phyloP scores from a whole-genome alignment of 345 rosid genomes.

The Murraya paniculata region DNA sequence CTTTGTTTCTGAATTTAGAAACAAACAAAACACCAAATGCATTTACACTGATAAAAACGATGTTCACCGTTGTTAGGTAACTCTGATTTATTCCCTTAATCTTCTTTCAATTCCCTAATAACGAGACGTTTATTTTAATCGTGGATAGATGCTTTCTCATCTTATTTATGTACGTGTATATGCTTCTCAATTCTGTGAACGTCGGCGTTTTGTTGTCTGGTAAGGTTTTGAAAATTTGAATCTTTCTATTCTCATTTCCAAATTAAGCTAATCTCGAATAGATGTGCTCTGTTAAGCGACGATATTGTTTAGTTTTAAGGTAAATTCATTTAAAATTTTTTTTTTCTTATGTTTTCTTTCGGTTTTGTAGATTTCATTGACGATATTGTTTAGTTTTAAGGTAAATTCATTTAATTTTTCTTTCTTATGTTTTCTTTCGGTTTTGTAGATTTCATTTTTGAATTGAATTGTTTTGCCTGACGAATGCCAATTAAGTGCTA shows the following conservation, averaged over 20 bases:
- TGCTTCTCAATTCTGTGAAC: background rate
- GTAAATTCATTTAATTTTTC: background rate
- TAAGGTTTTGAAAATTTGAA: background rate
- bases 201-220: background rate
- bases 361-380: background rate
- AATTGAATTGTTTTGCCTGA: background rate
- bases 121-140: background rate
- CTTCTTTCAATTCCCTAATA: background rate
- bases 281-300: background rate
- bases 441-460: background rate
- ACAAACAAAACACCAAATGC: too few species aligned
- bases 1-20: background rate
- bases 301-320: background rate
- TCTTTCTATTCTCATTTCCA: background rate
- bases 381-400: background rate
- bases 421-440: background rate
- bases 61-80: background rate
- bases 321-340: background rate
- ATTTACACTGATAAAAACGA: background rate
- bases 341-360: background rate
- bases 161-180: background rate
- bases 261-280: background rate
- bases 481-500: background rate
- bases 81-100: background rate
- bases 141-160: background rate